Evolutionary conservation across 2,329 filamentous ascomycete species (phyloP), one percentile per base, ranked within the genome.

Genomic region (Pseudogymnoascus sp.): DNA sequence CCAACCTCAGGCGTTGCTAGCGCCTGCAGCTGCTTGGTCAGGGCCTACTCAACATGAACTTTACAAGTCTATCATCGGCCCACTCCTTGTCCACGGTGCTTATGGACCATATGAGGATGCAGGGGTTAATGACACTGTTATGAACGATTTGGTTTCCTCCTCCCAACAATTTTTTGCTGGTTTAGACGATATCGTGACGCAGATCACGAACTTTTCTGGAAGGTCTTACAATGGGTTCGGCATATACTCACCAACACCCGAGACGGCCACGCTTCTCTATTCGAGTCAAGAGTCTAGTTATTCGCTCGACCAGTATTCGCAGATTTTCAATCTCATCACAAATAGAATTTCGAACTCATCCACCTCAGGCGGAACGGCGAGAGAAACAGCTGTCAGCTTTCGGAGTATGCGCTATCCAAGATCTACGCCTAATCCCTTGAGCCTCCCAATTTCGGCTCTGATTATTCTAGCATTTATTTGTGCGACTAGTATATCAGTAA

Each of bases 281-380:
- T 67, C 68, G 27, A 61, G n/a, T 40, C 5, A 40, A 40, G 15
- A 9, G 15, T 40, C 6, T 7, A 40, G 8, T 40, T 18, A 40
- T 40, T 4, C n/a, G 18, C 37, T 40, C n/a, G 9, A 9, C 7
- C 37, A 40, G 37, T 18, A 40, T 40, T 18, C 37, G 37, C 3
- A 40, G 18, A 67, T 58, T 10, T 65, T 70, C 15, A 64, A 62
- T 61, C 39, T 67, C 7, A 55, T 69, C 45, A 70, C 65, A 1
- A 67, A 69, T 60, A 63, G 68, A 31, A 62, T 70, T 55, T 62
- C 64, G 6, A 69, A 69, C 58, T 29, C 64, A 9, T 65, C 67
- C 15, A 60, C 59, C 12, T 62, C 63, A 15, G 60, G 55, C 36
- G 67, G 67, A 48, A 58, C 37, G 15, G 63, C 65, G 3, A 64